Evolutionary conservation across 768 basidiomycete species (phyloP).

Genomic region (Floccularia luteovirens): DNA sequence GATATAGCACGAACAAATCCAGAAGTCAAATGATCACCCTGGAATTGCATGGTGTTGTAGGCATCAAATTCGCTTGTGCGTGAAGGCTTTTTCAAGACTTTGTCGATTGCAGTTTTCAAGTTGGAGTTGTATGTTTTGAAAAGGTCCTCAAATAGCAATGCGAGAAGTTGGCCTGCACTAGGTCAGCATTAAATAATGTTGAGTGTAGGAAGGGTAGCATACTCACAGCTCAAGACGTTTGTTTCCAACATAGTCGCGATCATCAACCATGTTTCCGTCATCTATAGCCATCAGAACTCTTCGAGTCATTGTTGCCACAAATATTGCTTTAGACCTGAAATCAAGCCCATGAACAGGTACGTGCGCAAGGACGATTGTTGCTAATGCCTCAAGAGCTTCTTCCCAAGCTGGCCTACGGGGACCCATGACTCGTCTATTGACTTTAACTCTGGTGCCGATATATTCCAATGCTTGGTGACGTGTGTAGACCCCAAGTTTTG

Average conservation of each 20-base stretch:
- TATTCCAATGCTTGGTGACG: slow-evolving; percentile 92
- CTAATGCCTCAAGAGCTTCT: slow-evolving; percentile 93
- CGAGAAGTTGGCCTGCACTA: slow-evolving; percentile 93
- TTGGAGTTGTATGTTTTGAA: slow-evolving; percentile 99
- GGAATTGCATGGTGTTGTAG: slow-evolving; percentile 89
- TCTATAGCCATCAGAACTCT: slow-evolving; percentile 95
- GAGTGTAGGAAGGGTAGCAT: slow-evolving; percentile 5
- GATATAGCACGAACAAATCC: slow-evolving; percentile 97
- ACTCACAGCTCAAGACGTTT: slow-evolving; percentile 95
- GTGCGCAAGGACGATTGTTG: slow-evolving; percentile 94
- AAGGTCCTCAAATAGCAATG: slow-evolving; percentile 93
- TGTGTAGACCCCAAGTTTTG: slow-evolving; percentile 86
- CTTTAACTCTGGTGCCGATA: slow-evolving; percentile 89
- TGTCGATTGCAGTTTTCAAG: slow-evolving; percentile 92
- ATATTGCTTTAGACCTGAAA: slow-evolving; percentile 90
- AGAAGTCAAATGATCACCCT: slow-evolving; percentile 92
- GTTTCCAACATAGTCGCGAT: slow-evolving; percentile 98
- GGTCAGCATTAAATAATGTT: slow-evolving; percentile 7
- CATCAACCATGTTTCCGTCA: slow-evolving; percentile 95
- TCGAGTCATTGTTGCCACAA: slow-evolving; percentile 95
- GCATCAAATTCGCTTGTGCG: slow-evolving; percentile 94
- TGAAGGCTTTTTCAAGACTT: slow-evolving; percentile 93
- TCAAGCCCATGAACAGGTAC: slow-evolving; percentile 88
- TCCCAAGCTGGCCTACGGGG: slow-evolving; percentile 84
- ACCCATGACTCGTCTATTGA: slow-evolving; percentile 75